Evolutionary conservation across 192 early-diverging fungal genomes (phyloP).

Genomic region (Backusella australiensis): DNA sequence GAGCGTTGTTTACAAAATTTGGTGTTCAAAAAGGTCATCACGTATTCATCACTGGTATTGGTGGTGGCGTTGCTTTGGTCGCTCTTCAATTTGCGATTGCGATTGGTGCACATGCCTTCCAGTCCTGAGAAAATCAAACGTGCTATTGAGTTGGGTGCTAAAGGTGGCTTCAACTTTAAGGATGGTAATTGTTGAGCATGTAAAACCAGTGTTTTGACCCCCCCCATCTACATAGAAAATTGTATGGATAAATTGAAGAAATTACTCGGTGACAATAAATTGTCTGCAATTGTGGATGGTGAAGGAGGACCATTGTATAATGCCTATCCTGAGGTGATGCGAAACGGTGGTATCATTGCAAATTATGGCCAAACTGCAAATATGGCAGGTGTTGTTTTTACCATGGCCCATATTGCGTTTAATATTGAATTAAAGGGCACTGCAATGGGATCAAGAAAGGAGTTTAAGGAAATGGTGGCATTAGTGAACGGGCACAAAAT

Average conservation of each 20-base stretch:
- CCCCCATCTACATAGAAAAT: not conserved
- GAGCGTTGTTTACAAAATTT: constrained; percentile 62
- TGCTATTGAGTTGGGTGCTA: constrained; percentile 61
- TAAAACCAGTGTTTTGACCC: too few species aligned
- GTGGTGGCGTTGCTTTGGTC: constrained; percentile 69
- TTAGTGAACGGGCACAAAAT: constrained; percentile 58
- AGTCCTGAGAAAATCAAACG: constrained; percentile 56
- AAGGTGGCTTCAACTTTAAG: constrained; percentile 68
- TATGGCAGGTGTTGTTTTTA: constrained; percentile 37
- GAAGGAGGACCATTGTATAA: constrained; percentile 51
- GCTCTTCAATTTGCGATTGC: constrained; percentile 66
- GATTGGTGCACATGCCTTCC: constrained; percentile 64
- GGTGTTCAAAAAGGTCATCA: constrained; percentile 45
- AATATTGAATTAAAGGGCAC: constrained; percentile 60
- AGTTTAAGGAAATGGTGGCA: constrained; percentile 59
- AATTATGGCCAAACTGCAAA: constrained; percentile 57
- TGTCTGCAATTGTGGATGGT: constrained; percentile 65
- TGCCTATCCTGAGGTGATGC: constrained; percentile 42
- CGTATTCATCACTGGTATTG: constrained; percentile 72
- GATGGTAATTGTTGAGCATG: constrained; percentile 31
- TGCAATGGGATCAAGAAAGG: constrained; percentile 61
- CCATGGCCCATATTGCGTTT: constrained; percentile 50
- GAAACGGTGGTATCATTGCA: constrained; percentile 49
- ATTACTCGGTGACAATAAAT: constrained; percentile 25
- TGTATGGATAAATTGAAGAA: constrained; percentile 35